Evolutionary conservation across 495 filamentous ascomycete genomes (phyloP).

Genomic region (Entonaema liquescens): DNA sequence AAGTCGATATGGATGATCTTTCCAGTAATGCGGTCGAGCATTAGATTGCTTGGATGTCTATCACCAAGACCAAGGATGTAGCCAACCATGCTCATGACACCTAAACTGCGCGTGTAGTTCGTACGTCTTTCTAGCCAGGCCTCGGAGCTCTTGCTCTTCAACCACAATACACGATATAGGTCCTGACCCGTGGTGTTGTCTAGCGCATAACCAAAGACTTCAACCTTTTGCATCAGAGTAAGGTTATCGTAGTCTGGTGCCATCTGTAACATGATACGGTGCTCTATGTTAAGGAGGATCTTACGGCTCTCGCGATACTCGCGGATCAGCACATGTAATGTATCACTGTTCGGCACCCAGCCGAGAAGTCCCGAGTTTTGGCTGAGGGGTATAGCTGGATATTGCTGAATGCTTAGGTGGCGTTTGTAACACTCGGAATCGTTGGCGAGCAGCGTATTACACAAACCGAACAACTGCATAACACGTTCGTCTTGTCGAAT

Average conservation of each 20-base stretch:
- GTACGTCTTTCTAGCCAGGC: conserved; percentile 96
- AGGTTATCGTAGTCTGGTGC: conserved; percentile 98
- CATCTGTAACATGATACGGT: conserved; percentile 99
- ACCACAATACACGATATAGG: conserved; percentile 95
- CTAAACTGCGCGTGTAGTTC: conserved; percentile 96
- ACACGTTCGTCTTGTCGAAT: conserved; percentile 98
- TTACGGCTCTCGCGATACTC: conserved; percentile 97
- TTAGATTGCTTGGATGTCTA: conserved; percentile 94
- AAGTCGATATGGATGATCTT: conserved; percentile 99
- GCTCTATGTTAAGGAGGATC: conserved; percentile 98
- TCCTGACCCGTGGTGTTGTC: conserved; percentile 99
- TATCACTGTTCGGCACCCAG: conserved; percentile 99
- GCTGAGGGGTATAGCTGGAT: conserved; percentile 92
- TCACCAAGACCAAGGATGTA: conserved; percentile 98
- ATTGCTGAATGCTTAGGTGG: conserved; percentile 93
- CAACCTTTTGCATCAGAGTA: conserved; percentile 99
- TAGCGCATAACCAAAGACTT: conserved; percentile 97
- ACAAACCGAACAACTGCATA: conserved; percentile 97
- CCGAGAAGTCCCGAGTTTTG: conserved; percentile 94
- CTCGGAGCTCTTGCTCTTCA: conserved; percentile 98
- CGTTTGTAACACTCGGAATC: conserved; percentile 97
- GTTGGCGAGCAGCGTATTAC: conserved; percentile 90
- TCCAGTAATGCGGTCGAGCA: conserved; percentile 94
- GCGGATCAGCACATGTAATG: conserved; percentile 91
- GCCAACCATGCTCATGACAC: conserved; percentile 99